These are phyloP conservation scores for Medicago truncatula DNA, from an alignment of 306 rosid species.

Conservation along the genomic window MtrunA17r5.0-ANR NC_053048.1:48032501-48033000, in stretches of 20 bases:
- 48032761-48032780: conserved; percentile 17
- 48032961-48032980: no score
- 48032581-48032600: conserved; percentile 57
- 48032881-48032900: no score
- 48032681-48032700: conserved; percentile 26
- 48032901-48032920: no score
- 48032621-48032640: conserved; percentile 29
- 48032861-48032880: no score
- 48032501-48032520: neutral
- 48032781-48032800: neutral
- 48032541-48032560: conserved; percentile 40
- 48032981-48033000: no score
- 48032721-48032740: neutral
- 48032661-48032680: conserved; percentile 38
- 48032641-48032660: conserved; percentile 27
- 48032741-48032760: conserved; percentile 6
- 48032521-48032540: neutral
- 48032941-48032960: no score
- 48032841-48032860: no score
- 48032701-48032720: neutral
- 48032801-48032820: neutral
- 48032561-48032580: conserved; percentile 50
- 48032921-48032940: no score
- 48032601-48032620: conserved; percentile 21
- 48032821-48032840: no score